A percentile compares a stretch with the other conserved stretches of the same genome.
phyloP scores from a whole-genome alignment of 1,139 yeast genomes.

The Debaryomyces subglobosus region DNA sequence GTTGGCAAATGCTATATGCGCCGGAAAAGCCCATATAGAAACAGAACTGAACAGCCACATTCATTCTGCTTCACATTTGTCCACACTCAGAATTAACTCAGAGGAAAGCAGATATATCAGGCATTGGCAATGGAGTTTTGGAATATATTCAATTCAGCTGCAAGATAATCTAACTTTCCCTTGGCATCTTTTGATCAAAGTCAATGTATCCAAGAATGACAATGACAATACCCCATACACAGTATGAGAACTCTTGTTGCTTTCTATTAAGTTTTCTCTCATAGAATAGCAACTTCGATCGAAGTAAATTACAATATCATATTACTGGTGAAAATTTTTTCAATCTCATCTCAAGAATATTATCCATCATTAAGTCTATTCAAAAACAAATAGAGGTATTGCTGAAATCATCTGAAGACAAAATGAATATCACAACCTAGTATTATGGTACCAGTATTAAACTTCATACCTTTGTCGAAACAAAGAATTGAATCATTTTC shows the following conservation, averaged over 20 bases:
- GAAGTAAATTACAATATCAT: not conserved
- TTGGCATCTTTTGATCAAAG: slow-evolving; percentile 25
- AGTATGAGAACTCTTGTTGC: not conserved
- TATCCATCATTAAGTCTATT: not conserved
- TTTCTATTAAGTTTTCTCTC: not conserved
- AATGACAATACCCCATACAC: slow-evolving; percentile 1
- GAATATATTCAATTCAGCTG: slow-evolving; percentile 31
- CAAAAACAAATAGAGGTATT: not conserved
- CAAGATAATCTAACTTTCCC: slow-evolving; percentile 53
- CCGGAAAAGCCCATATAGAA: slow-evolving; percentile 31
- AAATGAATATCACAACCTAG: not conserved
- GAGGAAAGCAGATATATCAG: slow-evolving; percentile 55
- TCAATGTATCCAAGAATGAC: slow-evolving; percentile 4
- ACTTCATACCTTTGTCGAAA: slow-evolving; percentile 5
- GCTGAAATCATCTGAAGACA: not conserved
- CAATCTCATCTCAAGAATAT: not conserved
- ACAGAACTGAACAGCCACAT: slow-evolving; percentile 51
- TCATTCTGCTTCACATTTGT: slow-evolving; percentile 43
- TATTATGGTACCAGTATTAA: slow-evolving; percentile 1
- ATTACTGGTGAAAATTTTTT: not conserved
- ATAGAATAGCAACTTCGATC: slow-evolving; percentile 2
- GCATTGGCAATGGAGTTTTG: slow-evolving; percentile 46
- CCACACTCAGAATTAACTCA: slow-evolving; percentile 29
- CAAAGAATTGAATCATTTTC: slow-evolving; percentile 7
- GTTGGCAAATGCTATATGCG: slow-evolving; percentile 16